Conservation (phyloP, 495 filamentous ascomycete species). For the Penicillium samsonianum region DNA sequence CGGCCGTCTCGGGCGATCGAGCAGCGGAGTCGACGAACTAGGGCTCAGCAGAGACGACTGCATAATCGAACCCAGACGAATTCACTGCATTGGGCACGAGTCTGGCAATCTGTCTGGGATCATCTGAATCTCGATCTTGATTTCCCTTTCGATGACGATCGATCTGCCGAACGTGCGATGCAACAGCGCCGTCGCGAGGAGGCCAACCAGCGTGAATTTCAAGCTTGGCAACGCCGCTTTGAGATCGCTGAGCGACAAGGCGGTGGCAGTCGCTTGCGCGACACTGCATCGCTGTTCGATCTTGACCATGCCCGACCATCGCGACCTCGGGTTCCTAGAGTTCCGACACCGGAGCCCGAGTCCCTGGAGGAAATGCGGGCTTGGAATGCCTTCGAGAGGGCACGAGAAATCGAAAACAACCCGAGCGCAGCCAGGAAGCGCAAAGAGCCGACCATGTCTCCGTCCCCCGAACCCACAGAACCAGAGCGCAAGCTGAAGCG, state of each 20-base stretch:
- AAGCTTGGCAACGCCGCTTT: constrained; percentile 76
- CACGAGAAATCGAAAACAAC: constrained; percentile 64
- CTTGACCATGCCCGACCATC: constrained; percentile 49
- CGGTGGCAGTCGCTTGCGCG: constrained; percentile 68
- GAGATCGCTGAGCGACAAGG: constrained; percentile 78
- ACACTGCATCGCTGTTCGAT: constrained; percentile 56
- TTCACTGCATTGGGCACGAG: constrained; percentile 61
- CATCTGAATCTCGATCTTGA: constrained; percentile 79
- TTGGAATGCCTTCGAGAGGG: constrained; percentile 87
- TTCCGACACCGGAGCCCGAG: constrained; percentile 60
- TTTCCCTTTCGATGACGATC: constrained; percentile 82
- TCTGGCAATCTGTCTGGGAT: constrained; percentile 68
- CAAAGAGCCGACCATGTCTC: constrained; percentile 76
- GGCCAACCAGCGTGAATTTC: constrained; percentile 65
- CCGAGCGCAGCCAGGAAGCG: constrained; percentile 64
- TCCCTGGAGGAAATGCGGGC: constrained; percentile 77
- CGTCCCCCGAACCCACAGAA: constrained; percentile 59
- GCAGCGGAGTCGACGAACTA: constrained; percentile 50
- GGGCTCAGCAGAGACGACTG: constrained; percentile 48
- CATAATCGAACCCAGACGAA: constrained; percentile 47
- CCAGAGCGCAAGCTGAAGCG: constrained; percentile 81
- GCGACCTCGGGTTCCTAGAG: constrained; percentile 45
- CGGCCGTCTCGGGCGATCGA: constrained; percentile 36
- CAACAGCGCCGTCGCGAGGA: constrained; percentile 60
- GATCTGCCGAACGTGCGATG: constrained; percentile 45